Percentiles rank a stretch among this genome's conserved stretches.
phyloP scores from a whole-genome alignment of 2,329 filamentous ascomycete genomes.

The Epichloe baconii region DNA sequence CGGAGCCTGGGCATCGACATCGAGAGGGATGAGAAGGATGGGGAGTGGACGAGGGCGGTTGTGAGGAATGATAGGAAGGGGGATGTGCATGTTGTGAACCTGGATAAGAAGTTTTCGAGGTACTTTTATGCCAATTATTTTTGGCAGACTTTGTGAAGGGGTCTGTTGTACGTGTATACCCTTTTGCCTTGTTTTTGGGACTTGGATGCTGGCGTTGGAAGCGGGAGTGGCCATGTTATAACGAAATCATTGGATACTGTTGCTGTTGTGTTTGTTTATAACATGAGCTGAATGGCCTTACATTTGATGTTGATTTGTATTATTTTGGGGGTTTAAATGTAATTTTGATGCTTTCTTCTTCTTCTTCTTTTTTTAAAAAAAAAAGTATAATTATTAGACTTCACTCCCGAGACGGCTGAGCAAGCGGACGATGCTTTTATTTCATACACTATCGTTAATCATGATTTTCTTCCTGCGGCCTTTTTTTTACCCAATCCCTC shows the following conservation, averaged over 20 bases:
- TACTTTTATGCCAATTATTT: constrained; percentile 95
- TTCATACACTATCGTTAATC: not conserved
- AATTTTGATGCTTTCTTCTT: too few species aligned
- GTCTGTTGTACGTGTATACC: not conserved
- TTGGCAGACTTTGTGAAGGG: constrained; percentile 66
- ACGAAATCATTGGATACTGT: too few species aligned
- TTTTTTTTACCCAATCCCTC: not conserved
- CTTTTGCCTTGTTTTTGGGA: not conserved
- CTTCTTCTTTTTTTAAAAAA: too few species aligned
- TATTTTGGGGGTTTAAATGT: too few species aligned
- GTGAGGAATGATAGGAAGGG: constrained; percentile 72
- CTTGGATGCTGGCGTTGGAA: too few species aligned
- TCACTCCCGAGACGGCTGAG: not conserved
- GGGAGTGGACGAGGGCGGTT: constrained; percentile 75
- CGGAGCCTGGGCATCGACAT: constrained; percentile 83
- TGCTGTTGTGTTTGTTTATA: too few species aligned
- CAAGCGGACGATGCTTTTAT: not conserved
- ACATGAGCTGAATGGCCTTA: too few species aligned
- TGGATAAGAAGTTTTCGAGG: constrained; percentile 81
- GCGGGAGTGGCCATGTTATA: too few species aligned
- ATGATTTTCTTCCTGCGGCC: not conserved
- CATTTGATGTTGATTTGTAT: too few species aligned
- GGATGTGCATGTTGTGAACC: constrained; percentile 87
- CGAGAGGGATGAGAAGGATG: constrained; percentile 57
- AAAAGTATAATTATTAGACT: accelerated